Conservation (phyloP, 768 basidiomycete genomes). For the Lactarius vividus region DNA sequence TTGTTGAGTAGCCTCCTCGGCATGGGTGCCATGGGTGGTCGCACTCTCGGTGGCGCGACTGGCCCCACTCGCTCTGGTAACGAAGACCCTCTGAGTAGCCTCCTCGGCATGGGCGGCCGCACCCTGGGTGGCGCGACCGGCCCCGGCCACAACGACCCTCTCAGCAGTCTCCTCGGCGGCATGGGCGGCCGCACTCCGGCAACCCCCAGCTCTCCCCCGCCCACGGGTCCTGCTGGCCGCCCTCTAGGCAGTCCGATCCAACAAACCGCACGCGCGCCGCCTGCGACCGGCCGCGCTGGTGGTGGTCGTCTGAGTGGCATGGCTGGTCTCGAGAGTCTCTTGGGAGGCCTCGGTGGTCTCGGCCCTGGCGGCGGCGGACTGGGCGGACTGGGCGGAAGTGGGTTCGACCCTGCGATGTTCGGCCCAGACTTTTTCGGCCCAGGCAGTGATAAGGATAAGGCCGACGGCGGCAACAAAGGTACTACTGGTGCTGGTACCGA, state of each 20-base stretch:
- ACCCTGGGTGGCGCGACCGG: background rate
- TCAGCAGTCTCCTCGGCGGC: background rate
- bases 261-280: background rate
- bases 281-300: background rate
- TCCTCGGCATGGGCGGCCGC: background rate
- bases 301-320: slow-evolving; percentile 3
- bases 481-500: background rate
- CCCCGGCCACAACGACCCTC: background rate
- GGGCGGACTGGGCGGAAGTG: background rate
- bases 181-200: background rate
- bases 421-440: background rate
- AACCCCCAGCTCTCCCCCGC: background rate
- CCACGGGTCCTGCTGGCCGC: background rate
- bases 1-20: background rate
- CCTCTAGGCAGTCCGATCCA: background rate
- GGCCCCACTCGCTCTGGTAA: background rate
- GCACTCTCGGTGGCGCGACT: background rate
- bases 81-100: background rate
- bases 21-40: slow-evolving; percentile 2
- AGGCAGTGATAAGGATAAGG: background rate
- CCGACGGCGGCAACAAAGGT: background rate
- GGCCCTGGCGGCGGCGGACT: background rate
- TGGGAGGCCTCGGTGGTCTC: background rate
- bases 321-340: background rate
- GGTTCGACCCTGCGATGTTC: slow-evolving; percentile 1